Evolutionary conservation across 345 rosid species (phyloP).

Genomic region (Nasturtium officinale): DNA sequence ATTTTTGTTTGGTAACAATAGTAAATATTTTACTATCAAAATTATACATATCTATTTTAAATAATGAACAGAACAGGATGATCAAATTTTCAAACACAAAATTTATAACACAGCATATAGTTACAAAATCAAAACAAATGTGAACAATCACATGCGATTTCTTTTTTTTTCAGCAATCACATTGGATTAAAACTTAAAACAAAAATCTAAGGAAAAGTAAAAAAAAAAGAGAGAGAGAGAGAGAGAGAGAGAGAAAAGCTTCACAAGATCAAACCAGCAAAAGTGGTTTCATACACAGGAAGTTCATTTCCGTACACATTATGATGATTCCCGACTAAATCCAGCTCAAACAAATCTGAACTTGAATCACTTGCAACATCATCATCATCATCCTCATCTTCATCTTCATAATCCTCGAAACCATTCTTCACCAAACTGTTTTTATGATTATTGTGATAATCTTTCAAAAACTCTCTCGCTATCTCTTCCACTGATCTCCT

Average conservation of each 20-base stretch:
- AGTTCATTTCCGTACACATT: conserved; percentile 75
- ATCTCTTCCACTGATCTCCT: conserved; percentile 64
- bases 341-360: conserved; percentile 84
- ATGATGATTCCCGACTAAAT: conserved; percentile 57
- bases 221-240: neutral
- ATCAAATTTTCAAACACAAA: conserved; percentile 25
- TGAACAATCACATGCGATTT: conserved; percentile 24
- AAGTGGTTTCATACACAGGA: conserved; percentile 95
- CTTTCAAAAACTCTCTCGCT: conserved; percentile 66
- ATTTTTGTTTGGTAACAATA: too few relatives aligned
- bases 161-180: neutral
- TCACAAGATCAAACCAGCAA: conserved; percentile 47
- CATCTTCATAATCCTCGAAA: conserved; percentile 38
- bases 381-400: conserved; percentile 55
- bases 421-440: conserved; percentile 26
- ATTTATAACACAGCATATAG: conserved; percentile 28
- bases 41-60: neutral
- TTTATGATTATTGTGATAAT: conserved; percentile 55
- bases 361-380: conserved; percentile 52
- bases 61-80: neutral
- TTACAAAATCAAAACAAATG: conserved; percentile 24
- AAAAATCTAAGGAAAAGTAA: conserved; percentile 9
- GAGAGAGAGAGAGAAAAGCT: neutral
- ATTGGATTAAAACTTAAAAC: neutral
- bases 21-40: too few relatives aligned